Evolutionary conservation across 768 basidiomycete genomes (phyloP).

Genomic region (Phlegmacium glaucopus): DNA sequence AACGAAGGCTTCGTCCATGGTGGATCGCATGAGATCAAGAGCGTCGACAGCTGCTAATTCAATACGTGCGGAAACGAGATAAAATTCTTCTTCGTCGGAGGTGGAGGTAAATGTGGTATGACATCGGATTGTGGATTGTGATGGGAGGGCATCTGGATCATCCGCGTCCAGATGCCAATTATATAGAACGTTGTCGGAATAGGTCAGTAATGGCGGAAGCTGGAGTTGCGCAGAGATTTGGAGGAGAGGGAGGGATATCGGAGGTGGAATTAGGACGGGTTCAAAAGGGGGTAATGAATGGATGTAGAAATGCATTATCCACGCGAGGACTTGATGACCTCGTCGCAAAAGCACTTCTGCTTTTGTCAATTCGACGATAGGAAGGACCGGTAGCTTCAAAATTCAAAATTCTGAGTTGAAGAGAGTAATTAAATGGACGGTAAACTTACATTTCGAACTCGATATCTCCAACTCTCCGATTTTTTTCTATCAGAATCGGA

Average conservation of each 20-base stretch:
- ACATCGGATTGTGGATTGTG: conserved; percentile 58
- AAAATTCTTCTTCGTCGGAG: conserved; percentile 82
- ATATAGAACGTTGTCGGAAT: conserved; percentile 89
- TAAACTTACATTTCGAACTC: conserved; percentile 39
- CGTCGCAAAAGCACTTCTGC: conserved; percentile 62
- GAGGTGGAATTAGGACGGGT: conserved; percentile 61
- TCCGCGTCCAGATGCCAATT: conserved; percentile 59
- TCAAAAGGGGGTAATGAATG: conserved; percentile 54
- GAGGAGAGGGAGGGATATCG: conserved; percentile 73
- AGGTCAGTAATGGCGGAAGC: conserved; percentile 89
- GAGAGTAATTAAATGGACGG: not conserved
- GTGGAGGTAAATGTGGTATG: conserved; percentile 76
- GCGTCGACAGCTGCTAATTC: conserved; percentile 84
- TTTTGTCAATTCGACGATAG: conserved; percentile 38
- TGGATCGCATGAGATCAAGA: conserved; percentile 79
- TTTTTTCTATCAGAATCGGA: conserved; percentile 29
- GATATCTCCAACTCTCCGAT: conserved; percentile 45
- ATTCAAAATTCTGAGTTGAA: not conserved
- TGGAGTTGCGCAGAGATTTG: conserved; percentile 67
- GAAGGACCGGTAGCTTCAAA: conserved; percentile 45
- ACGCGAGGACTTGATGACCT: conserved; percentile 71
- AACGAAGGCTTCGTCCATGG: conserved; percentile 88
- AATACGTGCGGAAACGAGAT: conserved; percentile 79
- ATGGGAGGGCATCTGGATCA: conserved; percentile 35
- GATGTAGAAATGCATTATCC: conserved; percentile 75